Evolutionary conservation across 495 filamentous ascomycete genomes (phyloP), one percentile per base, ranked within the genome.

Genomic region (Penicillium samsonianum): DNA sequence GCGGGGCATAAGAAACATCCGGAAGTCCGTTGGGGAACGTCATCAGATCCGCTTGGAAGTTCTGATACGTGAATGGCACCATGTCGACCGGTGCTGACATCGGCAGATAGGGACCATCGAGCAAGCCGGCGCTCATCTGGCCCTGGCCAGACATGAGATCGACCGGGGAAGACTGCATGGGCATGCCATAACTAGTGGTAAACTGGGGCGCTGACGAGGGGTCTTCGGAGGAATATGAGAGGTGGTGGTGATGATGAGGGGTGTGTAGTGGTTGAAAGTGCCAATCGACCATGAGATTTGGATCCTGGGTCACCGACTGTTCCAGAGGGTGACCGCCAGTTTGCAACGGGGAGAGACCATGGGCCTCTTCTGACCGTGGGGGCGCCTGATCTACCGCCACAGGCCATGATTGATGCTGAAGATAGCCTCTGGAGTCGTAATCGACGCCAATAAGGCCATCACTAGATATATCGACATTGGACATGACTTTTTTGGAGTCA

Each of bases 11-110:
- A 23, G 75, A 67, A 50, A 81, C 63, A 59, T 81, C 80, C 22
- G 81, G 76, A 33, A 88, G 74, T 4, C 82, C 84, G 50, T 86
- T 76, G 59, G 72, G 70, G 50, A 82, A 84, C 23, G 77, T 73
- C 73, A 82, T 74, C 53, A 79, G 55, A 57, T 84, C 81, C 28
- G 80, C 68, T 54, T 86, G 84, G 60, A 91, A 86, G 65, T 91
- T 88, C 60, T 89, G 88, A 80, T 89, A 91, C 35, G 89, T 82
- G 57, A 86, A 84, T 14, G 85, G 81, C 67, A 91, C 84, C 57
- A 84, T 77, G 41, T 89, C 87, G 51, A 86, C 80, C 12, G 81
- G 75, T 41, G 83, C 83, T 9, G 88, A 81, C 51, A 90, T 78
- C 23, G 87, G 80, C 53, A 92, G 76, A 67, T 84, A 92, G 4